These are phyloP conservation scores for Aspergillus fumigatiaffinis DNA, from an alignment of 2,329 filamentous ascomycete genomes.

Conservation along the genomic window DNA sequence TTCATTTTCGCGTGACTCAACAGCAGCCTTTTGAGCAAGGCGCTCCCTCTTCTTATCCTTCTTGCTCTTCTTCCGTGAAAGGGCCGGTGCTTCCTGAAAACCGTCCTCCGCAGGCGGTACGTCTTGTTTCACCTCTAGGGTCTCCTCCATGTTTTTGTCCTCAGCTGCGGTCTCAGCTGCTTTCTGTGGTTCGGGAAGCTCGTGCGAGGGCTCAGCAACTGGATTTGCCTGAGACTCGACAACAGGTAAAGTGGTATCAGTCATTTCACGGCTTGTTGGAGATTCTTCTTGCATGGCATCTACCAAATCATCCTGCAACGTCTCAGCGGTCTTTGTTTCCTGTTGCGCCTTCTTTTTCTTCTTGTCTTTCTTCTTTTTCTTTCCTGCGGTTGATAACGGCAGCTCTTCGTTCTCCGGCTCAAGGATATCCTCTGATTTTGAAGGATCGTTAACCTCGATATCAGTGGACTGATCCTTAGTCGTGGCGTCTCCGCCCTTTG, in stretches of 20 bases:
- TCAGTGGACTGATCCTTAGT: slow-evolving; percentile 13
- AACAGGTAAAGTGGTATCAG: background rate
- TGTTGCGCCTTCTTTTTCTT: slow-evolving; percentile 16
- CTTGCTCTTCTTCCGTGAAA: slow-evolving; percentile 3
- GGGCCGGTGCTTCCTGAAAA: background rate
- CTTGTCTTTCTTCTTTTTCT: slow-evolving; percentile 16
- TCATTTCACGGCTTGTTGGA: background rate
- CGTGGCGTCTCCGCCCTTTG: slow-evolving; percentile 6
- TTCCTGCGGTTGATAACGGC: background rate
- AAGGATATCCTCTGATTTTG: slow-evolving; percentile 4
- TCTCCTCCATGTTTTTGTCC: background rate
- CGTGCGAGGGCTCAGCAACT: background rate
- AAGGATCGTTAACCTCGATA: slow-evolving; percentile 6
- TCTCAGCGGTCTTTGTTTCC: slow-evolving; percentile 2
- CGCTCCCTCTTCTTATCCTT: slow-evolving; percentile 18
- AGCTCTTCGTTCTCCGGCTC: slow-evolving; percentile 17
- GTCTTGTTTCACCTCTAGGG: background rate
- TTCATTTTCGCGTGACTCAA: background rate
- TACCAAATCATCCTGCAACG: background rate
- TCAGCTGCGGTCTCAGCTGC: background rate
- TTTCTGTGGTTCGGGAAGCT: background rate
- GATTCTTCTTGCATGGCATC: background rate
- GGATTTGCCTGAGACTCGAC: background rate
- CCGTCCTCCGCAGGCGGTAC: background rate
- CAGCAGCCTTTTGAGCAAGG: slow-evolving; percentile 2